Conservation (phyloP, 176 grass and related monocot species). For the Miscanthus lutarioriparius region DNA sequence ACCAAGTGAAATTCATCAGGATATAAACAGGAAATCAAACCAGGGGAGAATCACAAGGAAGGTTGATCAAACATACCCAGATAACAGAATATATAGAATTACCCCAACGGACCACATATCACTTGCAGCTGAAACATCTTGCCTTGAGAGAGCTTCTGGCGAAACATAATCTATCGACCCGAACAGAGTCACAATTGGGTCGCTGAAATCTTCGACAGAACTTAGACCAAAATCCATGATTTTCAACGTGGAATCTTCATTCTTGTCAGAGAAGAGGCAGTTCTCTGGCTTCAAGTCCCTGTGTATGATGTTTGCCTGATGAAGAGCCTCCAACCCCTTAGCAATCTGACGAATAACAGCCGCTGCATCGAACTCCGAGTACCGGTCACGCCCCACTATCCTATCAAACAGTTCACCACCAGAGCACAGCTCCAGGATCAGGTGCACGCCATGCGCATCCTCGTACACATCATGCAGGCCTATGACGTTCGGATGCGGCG, state of each 20-base stretch:
- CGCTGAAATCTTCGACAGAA: conserved; percentile 62
- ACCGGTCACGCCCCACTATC: conserved; percentile 42
- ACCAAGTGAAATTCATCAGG: background rate
- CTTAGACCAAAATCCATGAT: conserved; percentile 86
- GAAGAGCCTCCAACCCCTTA: conserved; percentile 58
- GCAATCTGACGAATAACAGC: conserved; percentile 54
- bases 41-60: conserved; percentile 12
- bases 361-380: conserved; percentile 63
- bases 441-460: conserved; percentile 50
- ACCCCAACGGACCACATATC: conserved; percentile 85
- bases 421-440: conserved; percentile 64
- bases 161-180: conserved; percentile 79
- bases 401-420: conserved; percentile 68
- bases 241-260: conserved; percentile 48
- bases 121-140: conserved; percentile 60
- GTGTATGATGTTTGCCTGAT: conserved; percentile 61
- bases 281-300: conserved; percentile 72
- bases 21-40: conserved; percentile 2
- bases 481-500: conserved; percentile 66
- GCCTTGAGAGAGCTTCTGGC: conserved; percentile 59
- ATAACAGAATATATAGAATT: conserved; percentile 71
- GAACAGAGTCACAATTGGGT: conserved; percentile 59
- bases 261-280: conserved; percentile 55
- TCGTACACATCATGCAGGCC: conserved; percentile 66
- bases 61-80: conserved; percentile 54